Base-by-base conservation (phyloP, 345 rosid genomes). In the Murraya paniculata region DNA sequence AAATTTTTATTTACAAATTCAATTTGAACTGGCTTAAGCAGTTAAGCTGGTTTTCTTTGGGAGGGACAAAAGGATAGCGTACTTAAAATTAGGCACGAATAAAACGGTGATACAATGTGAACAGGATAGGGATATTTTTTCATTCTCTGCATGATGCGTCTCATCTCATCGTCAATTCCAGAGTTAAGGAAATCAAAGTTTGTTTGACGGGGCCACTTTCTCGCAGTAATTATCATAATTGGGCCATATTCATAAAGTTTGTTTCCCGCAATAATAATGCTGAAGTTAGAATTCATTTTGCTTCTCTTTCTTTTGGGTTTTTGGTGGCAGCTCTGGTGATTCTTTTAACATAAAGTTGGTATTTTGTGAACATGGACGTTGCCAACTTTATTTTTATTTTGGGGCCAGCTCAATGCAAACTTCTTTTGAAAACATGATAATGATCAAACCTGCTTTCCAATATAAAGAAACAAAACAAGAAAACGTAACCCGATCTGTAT, bases 211-310 rank as follows among this genome's bases (percentile, higher is more conserved):
- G 35, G 33, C 55, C 35, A 45, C 69, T 73, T 74, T 64, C 65
- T 59, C 6, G 4, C 18, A 5, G 61, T 68, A 72, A 75, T 82
- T 25, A 81, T 84, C 74, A 82, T 39, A 31, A 60, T 77, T 79
- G 90, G 93, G 85, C 87, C 88, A 85, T 35, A 39, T 73, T 86
- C 86, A 81, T 75, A 73, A 59, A 76, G 70, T 71, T 58, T 81
- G 88, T 77, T 79, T 81, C 88, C 81, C 74, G 38, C 64, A 30
- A 53, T 83, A 78, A 48, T 64, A 67, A 53, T 66, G 64, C 55
- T 68, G 79, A 76, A 59, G 64, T 70, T 9, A 72, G 72, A 5
- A 36, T 53, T 81, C 28, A 68, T 72, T 70, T 64, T 61, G 62
- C 56, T 35, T 68, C 25, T 60, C 58, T 64, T 33, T 28, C 62